Evolutionary conservation across 1,139 yeast genomes (phyloP).

Genomic region (Kodamaea alishanica): DNA sequence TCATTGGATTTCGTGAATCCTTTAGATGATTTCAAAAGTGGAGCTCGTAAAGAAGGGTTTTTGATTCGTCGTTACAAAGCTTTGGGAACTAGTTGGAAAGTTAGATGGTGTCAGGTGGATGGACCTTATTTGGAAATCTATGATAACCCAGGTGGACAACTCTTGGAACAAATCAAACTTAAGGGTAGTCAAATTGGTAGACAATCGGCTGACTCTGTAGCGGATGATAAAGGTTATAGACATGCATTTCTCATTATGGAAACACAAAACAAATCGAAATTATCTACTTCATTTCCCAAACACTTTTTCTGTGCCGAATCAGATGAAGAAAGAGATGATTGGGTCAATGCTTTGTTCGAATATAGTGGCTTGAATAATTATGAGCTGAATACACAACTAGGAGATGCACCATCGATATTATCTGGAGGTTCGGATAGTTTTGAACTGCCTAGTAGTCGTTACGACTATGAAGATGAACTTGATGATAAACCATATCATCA

Average conservation of each 20-base stretch:
- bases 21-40: conserved; percentile 53
- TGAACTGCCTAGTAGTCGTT: conserved; percentile 11
- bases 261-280: conserved; percentile 49
- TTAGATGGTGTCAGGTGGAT: conserved; percentile 69
- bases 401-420: neutral
- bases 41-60: conserved; percentile 64
- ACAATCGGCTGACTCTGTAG: conserved; percentile 55
- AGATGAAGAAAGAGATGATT: conserved; percentile 71
- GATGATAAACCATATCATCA: conserved; percentile 6
- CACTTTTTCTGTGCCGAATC: conserved; percentile 83
- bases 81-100: conserved; percentile 65
- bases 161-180: conserved; percentile 58
- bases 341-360: conserved; percentile 65
- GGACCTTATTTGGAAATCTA: conserved; percentile 59
- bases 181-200: conserved; percentile 61
- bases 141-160: conserved; percentile 57
- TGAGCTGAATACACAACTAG: neutral
- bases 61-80: conserved; percentile 59
- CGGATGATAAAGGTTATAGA: conserved; percentile 68
- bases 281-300: conserved; percentile 51
- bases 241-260: conserved; percentile 78
- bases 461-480: conserved; percentile 18
- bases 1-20: conserved; percentile 69
- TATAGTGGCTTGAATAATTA: conserved; percentile 19
- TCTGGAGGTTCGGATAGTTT: neutral